Evolutionary conservation across 208 protist species (phyloP).

Genomic region (Porcisia hertigi): DNA sequence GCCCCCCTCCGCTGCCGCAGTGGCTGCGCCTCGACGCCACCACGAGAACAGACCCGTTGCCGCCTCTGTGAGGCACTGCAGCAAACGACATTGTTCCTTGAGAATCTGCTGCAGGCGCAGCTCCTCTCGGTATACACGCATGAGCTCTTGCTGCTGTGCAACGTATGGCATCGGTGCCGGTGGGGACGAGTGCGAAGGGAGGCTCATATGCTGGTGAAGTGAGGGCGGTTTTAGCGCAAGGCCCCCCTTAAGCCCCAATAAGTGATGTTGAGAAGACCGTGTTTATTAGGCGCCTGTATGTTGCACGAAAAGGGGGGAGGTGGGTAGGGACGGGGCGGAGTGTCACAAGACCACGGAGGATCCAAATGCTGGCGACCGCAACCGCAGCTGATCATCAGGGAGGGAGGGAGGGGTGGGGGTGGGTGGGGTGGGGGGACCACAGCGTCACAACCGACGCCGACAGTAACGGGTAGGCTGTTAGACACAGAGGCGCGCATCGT

Average conservation of each 20-base stretch:
- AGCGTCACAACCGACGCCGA: background rate
- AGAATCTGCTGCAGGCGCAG: constrained; percentile 22
- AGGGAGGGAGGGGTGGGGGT: background rate
- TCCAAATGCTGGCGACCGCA: background rate
- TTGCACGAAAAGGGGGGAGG: background rate
- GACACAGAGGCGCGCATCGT: background rate
- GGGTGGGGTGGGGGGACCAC: background rate
- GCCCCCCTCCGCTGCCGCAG: background rate
- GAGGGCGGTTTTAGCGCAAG: background rate
- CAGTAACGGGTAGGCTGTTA: background rate
- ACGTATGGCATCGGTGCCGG: background rate
- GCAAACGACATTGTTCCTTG: constrained; percentile 13
- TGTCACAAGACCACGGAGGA: background rate
- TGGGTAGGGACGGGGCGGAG: background rate
- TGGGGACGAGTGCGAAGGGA: background rate
- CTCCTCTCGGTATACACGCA: constrained; percentile 21
- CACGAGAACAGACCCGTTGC: constrained; percentile 9
- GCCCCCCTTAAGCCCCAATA: background rate
- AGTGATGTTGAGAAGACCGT: background rate
- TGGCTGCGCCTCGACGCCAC: constrained; percentile 21
- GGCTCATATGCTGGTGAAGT: background rate
- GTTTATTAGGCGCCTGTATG: background rate
- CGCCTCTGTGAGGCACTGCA: constrained; percentile 23
- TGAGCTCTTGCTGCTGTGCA: constrained; percentile 15
- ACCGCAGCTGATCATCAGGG: background rate